These are phyloP conservation scores for Dovyalis caffra DNA, from an alignment of 345 rosid genomes.

Conservation along the genomic window DNA sequence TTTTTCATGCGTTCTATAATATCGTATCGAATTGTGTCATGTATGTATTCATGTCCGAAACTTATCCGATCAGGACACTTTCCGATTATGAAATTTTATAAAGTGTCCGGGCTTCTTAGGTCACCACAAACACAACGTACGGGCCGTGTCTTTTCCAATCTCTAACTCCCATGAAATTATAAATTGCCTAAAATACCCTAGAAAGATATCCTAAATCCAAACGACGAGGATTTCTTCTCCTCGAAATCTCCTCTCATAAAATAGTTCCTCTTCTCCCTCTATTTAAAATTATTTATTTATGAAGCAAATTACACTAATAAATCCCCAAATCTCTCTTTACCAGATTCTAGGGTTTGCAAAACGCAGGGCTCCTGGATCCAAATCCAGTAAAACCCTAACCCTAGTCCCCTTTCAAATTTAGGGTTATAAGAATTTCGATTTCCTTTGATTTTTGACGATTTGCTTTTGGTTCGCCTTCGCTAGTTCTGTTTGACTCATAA, in stretches of 20 bases:
- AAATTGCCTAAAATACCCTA: too few relatives aligned
- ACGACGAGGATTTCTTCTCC: background rate
- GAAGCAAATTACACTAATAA: background rate
- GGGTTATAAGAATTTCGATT: conserved; percentile 4
- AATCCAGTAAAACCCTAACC: conserved; percentile 2
- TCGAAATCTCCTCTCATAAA: background rate
- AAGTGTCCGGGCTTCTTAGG: too few relatives aligned
- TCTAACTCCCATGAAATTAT: too few relatives aligned
- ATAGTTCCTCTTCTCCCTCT: background rate
- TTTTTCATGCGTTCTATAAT: too few relatives aligned
- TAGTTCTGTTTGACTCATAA: background rate
- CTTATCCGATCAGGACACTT: too few relatives aligned
- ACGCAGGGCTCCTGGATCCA: conserved; percentile 5
- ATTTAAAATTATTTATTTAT: background rate
- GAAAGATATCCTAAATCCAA: background rate
- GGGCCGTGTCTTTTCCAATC: too few relatives aligned
- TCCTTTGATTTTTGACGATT: background rate
- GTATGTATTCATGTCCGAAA: too few relatives aligned
- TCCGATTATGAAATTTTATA: too few relatives aligned
- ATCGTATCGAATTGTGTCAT: too few relatives aligned
- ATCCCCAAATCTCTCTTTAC: background rate
- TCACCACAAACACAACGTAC: too few relatives aligned
- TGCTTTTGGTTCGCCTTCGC: background rate
- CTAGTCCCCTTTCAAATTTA: background rate
- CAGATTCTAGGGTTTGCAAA: conserved; percentile 18